Evolutionary conservation across 768 basidiomycete genomes (phyloP).

Genomic region (Kwoniella sp.): DNA sequence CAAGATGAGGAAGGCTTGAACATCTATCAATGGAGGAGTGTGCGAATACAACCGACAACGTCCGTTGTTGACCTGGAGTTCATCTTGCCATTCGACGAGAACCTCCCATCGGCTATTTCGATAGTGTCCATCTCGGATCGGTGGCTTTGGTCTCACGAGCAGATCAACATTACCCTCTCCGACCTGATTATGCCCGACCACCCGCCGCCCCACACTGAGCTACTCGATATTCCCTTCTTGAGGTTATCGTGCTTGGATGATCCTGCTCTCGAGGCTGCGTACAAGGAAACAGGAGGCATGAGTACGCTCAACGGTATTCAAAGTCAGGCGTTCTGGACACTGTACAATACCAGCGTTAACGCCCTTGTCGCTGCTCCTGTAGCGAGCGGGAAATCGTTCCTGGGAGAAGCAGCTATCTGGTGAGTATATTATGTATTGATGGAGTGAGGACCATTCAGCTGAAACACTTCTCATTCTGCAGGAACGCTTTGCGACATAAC

Average conservation of each 20-base stretch:
- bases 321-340: slow-evolving; percentile 82
- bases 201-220: slow-evolving; percentile 64
- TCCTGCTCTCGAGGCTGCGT: slow-evolving; percentile 59
- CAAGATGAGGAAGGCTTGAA: slow-evolving; percentile 79
- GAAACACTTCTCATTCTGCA: slow-evolving; percentile 50
- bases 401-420: slow-evolving; percentile 74
- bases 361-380: slow-evolving; percentile 75
- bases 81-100: slow-evolving; percentile 69
- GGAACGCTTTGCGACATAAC: slow-evolving; percentile 63
- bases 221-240: slow-evolving; percentile 76
- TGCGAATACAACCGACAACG: slow-evolving; percentile 71
- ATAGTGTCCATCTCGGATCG: slow-evolving; percentile 82
- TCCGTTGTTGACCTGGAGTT: slow-evolving; percentile 69
- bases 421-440: slow-evolving; percentile 48
- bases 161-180: slow-evolving; percentile 66
- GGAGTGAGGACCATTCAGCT: background rate
- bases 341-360: slow-evolving; percentile 69
- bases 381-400: slow-evolving; percentile 75
- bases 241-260: slow-evolving; percentile 62
- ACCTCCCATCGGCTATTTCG: slow-evolving; percentile 67
- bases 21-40: slow-evolving; percentile 77
- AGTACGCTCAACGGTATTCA: slow-evolving; percentile 79
- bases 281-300: slow-evolving; percentile 58
- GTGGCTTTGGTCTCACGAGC: slow-evolving; percentile 90
- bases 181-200: slow-evolving; percentile 72